Base-by-base conservation (phyloP, 2,329 filamentous ascomycete genomes). In the Penicillium glabrum region DNA sequence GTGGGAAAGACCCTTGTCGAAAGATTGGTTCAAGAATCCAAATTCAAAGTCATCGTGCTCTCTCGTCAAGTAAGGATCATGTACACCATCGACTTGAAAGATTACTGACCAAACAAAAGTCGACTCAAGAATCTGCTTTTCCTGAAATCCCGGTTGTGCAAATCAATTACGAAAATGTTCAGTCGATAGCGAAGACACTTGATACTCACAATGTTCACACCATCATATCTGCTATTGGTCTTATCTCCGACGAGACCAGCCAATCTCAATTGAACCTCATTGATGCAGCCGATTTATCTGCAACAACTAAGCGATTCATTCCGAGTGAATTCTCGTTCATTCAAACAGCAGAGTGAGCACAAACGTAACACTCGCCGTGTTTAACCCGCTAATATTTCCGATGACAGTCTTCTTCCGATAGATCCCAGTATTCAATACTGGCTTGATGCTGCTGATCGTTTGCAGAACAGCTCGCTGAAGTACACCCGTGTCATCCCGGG, bases 1-100 rank as follows among this genome's bases (percentile, higher is more conserved):
- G 67, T 82, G 1, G 80, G 80, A 13, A 74, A 72, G 19, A 75
- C 78, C 1, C 70, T 83, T 29, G 75, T 82, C 21, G 79, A 82
- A 19, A 75, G 70, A 23, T 60, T 82, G 26, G 16, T 61, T 60
- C 9, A 69, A 63, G 24, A 66, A 59, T 19, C 70, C 53, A 45
- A 75, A 43, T 71, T 77, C 53, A 56, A 77, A 11, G 69, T 80
- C 11, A 66, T 77, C 45, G 69, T 81, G 4, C 61, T 82, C 4
- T 69, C 75, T 24, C 74, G 80, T 37, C 75, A 75, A 61, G 79
- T 75, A 61, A 51, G 64, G 49, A 46, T 27, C 8, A 41, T 4
- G 31, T 37, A 3, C 51, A 55, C 16, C 29, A 11, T 16, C 2
- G 19, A 10, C 0, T 8, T 19, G 19, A 4, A 8, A 19, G 23